Evolutionary conservation across 768 basidiomycete genomes (phyloP), one percentile per base, ranked within the genome.

Genomic region (Agaricus sinodeliciosus): DNA sequence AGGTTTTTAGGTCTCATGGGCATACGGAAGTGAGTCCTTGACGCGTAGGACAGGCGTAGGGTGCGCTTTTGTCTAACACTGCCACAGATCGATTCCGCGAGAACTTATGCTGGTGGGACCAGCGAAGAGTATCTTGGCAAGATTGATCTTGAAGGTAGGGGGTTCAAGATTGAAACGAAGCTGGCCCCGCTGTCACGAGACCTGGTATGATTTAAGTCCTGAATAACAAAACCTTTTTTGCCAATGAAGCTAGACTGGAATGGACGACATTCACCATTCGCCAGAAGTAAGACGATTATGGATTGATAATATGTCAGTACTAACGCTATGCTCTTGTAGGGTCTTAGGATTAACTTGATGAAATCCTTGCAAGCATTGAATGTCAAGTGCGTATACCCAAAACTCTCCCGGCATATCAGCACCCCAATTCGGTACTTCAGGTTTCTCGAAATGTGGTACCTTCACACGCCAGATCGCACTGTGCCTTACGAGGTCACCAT

Each of bases 81-180:
- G 11, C 11, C 31, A 31, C 31, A 15, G 66, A 63, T 82, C 19
- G 81, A 83, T 54, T 77, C 78, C 0, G 74, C 80, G 8, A 69
- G 78, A 15, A 59, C 69, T 6, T 82, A 84, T 51, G 70, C 65
- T 9, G 70, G 69, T 22, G 79, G 81, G 1, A 81, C 81, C 0
- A 79, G 80, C 6, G 82, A 86, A 60, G 69, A 72, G 42, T 69
- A 67, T 57, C 70, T 84, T n/a, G 81, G 78, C 5, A 67, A 77
- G 64, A 68, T 76, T 49, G 67, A 73, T 54, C 77, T 77, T 69
- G 67, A 76, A 54, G 64, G 66, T 41, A 72, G 78, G 34, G 80
- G 79, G 0, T 60, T 84, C 22, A 72, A 72, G 51, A 66, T 85
- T 40, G 80, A 82, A 40, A 85, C 81, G 0, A 86, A 86, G 62